Conservation (phyloP, 1,284 basidiomycete species). For the Thecaphora thlaspeos region DNA sequence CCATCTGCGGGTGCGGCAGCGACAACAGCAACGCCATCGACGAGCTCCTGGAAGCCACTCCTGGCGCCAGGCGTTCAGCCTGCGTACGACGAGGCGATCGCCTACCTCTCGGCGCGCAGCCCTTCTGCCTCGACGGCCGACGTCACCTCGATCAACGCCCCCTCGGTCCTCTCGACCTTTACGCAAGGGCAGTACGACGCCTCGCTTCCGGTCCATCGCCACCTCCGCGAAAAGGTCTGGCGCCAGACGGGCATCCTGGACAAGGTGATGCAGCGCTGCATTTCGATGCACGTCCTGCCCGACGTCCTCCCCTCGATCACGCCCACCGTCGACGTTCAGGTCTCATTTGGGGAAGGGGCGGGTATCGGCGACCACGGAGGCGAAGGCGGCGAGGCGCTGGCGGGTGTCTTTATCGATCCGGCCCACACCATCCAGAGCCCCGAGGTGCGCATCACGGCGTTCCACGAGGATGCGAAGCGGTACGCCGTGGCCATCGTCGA, state of each 20-base stretch:
- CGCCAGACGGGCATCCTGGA: slow-evolving; percentile 56
- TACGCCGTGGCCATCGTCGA: slow-evolving; percentile 89
- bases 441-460: slow-evolving; percentile 70
- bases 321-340: slow-evolving; percentile 72
- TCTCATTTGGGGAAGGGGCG: slow-evolving; percentile 63
- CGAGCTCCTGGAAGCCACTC: slow-evolving; percentile 59
- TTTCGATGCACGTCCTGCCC: slow-evolving; percentile 85
- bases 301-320: slow-evolving; percentile 75
- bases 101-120: slow-evolving; percentile 64
- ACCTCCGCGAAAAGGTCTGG: slow-evolving; percentile 82
- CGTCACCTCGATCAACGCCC: slow-evolving; percentile 67
- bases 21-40: slow-evolving; percentile 2
- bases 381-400: slow-evolving; percentile 66
- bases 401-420: slow-evolving; percentile 62
- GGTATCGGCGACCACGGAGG: slow-evolving; percentile 57
- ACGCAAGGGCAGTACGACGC: slow-evolving; percentile 66
- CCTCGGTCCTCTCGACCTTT: slow-evolving; percentile 73
- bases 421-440: slow-evolving; percentile 67
- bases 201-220: slow-evolving; percentile 68
- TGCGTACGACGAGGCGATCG: slow-evolving; percentile 78
- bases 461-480: slow-evolving; percentile 74
- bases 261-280: slow-evolving; percentile 79
- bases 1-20: slow-evolving; percentile 1
- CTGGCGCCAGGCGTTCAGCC: slow-evolving; percentile 70
- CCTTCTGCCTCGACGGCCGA: slow-evolving; percentile 5